Evolutionary conservation across 176 grass and related monocot species (phyloP), one percentile per base, ranked within the genome.

Genomic region (Carex littledalei): DNA sequence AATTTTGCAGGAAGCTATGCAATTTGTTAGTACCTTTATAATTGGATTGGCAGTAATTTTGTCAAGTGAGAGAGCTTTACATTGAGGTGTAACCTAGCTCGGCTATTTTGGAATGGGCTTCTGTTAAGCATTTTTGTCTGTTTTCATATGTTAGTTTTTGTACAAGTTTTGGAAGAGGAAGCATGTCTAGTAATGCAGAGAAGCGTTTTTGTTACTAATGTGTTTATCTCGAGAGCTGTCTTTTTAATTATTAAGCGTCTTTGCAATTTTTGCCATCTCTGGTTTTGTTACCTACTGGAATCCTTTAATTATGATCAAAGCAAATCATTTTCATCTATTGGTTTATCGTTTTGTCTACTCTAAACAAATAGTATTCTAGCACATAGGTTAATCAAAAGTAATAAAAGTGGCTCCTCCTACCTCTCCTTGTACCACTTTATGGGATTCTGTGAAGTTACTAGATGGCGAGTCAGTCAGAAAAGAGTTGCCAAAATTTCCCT

Each of bases 1-100:
- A 67, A 52, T 83, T 68, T 83, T 69, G 41, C 21, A 21, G 18
- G 47, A 83, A 69, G 61, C 18, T 83, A 49, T 50, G 63, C 12
- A 0, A 54, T 83, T 83, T 83, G 63, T 83, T 35, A 83, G 81
- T 45, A 41, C 22, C 62, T 67, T 37, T 83, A 69, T 54, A 31
- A 49, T 67, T 32, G 81, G 63, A 83, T 26, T n/a, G 81, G 74
- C 72, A 76, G 80, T 83, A 45, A 67, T 83, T 83, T 83, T 83
- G 80, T 65, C 39, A 64, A 63, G 39, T 83, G 81, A 83, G 81
- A 83, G 81, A n/a, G n/a, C n/a, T 39, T 78, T 83, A 83, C 47
- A 68, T 67, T 67, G 79, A 81, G 79, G 37, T 41, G 37, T 41
- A 56, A 29, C 49, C 20, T 31, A 34, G 74, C 24, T 57, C 50